These are phyloP conservation scores for Candida nitratophila DNA, from an alignment of 805 yeast species.

Conservation along the genomic window DNA sequence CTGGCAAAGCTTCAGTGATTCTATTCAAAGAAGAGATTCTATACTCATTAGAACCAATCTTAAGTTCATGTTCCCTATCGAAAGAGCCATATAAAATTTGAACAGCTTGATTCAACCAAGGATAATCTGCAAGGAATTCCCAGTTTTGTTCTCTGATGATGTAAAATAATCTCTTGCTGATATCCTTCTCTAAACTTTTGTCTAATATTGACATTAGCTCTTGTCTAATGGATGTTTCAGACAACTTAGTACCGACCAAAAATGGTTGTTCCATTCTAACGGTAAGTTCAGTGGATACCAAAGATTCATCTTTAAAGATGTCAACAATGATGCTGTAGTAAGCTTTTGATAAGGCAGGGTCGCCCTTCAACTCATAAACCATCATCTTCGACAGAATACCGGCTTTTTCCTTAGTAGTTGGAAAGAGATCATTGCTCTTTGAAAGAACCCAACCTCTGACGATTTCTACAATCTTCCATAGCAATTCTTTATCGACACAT, in stretches of 20 bases:
- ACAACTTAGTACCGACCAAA: conserved; percentile 82
- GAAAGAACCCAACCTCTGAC: conserved; percentile 89
- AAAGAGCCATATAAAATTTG: conserved; percentile 80
- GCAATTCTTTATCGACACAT: conserved; percentile 68
- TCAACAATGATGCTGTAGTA: conserved; percentile 84
- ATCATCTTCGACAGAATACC: conserved; percentile 91
- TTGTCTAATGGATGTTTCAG: conserved; percentile 66
- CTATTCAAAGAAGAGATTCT: conserved; percentile 46
- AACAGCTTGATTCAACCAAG: conserved; percentile 91
- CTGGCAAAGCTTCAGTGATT: conserved; percentile 29
- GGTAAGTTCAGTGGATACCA: conserved; percentile 81
- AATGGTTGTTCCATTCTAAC: conserved; percentile 96
- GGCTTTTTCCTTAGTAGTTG: conserved; percentile 93
- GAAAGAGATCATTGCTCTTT: conserved; percentile 66
- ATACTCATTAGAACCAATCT: conserved; percentile 40
- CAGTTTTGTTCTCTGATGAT: conserved; percentile 94
- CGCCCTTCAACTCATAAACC: conserved; percentile 85
- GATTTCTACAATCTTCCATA: conserved; percentile 67
- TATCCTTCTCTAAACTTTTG: conserved; percentile 68
- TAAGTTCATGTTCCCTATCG: conserved; percentile 41
- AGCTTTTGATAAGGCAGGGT: conserved; percentile 64
- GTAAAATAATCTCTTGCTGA: conserved; percentile 74
- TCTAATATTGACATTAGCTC: conserved; percentile 75
- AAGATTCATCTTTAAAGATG: conserved; percentile 72
- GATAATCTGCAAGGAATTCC: conserved; percentile 90